These are phyloP conservation scores for Trametes pubescens DNA, from an alignment of 1,284 basidiomycete genomes.

Conservation along the genomic window DNA sequence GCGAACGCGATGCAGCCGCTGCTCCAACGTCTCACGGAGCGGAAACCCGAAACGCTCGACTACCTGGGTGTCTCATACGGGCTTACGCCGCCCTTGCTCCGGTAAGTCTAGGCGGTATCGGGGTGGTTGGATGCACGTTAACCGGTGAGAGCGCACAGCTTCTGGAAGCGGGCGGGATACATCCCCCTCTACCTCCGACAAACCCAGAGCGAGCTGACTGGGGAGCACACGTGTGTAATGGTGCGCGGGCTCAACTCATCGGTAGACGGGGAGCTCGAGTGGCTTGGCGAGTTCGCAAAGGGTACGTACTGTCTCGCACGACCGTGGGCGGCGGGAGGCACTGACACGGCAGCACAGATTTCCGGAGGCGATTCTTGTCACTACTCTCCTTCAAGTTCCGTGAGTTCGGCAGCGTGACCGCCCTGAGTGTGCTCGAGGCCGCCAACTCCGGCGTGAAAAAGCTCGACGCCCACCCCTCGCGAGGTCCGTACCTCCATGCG, in stretches of 20 bases:
- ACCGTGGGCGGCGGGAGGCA: no score
- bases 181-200: conserved; percentile 94
- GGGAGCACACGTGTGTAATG: conserved; percentile 97
- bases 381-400: conserved; percentile 95
- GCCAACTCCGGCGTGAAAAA: conserved; percentile 73
- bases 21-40: conserved; percentile 90
- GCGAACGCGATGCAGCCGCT: conserved; percentile 90
- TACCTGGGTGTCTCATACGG: conserved; percentile 98
- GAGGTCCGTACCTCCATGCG: conserved; percentile 46
- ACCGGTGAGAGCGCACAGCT: conserved; percentile 52
- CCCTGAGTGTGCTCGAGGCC: conserved; percentile 90
- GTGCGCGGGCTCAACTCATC: conserved; percentile 81
- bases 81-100: conserved; percentile 86
- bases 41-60: conserved; percentile 91
- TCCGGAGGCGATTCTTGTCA: conserved; percentile 89
- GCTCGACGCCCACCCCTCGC: conserved; percentile 52
- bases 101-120: conserved; percentile 48
- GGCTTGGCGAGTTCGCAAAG: conserved; percentile 91
- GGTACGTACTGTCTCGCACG: conserved; percentile 56
- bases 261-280: conserved; percentile 67
- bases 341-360: conserved; percentile 63
- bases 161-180: conserved; percentile 96
- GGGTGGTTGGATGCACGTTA: neutral
- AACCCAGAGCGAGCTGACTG: conserved; percentile 94
- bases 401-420: conserved; percentile 89